Evolutionary conservation across 352 stramenopile species (phyloP), one percentile per base, ranked within the genome.

Genomic region (Albugo candida): DNA sequence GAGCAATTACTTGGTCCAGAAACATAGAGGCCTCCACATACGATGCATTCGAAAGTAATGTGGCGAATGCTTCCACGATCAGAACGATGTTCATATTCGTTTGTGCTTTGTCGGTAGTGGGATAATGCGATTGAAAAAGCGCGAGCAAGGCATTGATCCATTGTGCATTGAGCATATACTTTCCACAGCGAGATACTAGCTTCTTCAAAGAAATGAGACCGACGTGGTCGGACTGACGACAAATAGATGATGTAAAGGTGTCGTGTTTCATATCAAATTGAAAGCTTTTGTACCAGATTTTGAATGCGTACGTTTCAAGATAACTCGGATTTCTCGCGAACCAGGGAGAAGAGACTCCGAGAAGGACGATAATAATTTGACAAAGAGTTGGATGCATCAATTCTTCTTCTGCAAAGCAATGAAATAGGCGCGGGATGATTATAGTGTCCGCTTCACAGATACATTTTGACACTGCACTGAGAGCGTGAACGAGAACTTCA

Each of bases 391-490:
- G 56, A 49, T 87, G 70, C 13, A 60, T 65, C 11, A 71, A 69
- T 42, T 81, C 60, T 20, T 81, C 70, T 11, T 70, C 64, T 27
- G 75, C 77, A 59, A 87, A 72, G 45, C 55, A 69, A 36, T 82
- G 69, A 44, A 87, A 87, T 13, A 87, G 56, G 47, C 63, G 69
- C 12, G 75, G 75, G 34, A 87, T 57, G 16, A 85, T 56, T 47
- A 55, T 81, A n/a, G 70, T 72, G 46, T 87, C 75, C 52, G 78
- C 75, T 43, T 84, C 66, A 12, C 72, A 66, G 47, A 87, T 67
- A 18, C 70, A 87, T 64, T 85, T 87, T 45, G 75, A 83, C 39
- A 87, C 39, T 16, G 75, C 75, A 56, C 72, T 87, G 37, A 87
- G 59, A 34, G 75, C 72, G 21, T 87, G 75, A 8, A 87, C 72